Evolutionary conservation across 352 stramenopile genomes (phyloP).

Genomic region (Halophytophthora batemanensis): DNA sequence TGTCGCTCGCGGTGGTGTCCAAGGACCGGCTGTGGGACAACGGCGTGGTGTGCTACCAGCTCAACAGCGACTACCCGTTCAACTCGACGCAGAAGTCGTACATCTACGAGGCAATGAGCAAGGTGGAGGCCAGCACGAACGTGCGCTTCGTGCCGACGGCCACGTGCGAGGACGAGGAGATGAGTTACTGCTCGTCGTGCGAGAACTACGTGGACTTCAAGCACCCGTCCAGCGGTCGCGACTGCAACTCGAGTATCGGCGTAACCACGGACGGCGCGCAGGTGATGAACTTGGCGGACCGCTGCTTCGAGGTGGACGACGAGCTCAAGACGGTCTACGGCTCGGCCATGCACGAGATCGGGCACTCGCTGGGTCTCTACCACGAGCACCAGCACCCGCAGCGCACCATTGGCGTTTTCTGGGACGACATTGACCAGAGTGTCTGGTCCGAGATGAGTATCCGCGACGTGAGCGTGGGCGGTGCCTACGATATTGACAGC

Average conservation of each 20-base stretch:
- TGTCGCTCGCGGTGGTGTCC: constrained; percentile 67
- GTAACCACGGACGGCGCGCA: constrained; percentile 60
- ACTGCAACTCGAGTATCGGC: constrained; percentile 80
- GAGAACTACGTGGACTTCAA: constrained; percentile 77
- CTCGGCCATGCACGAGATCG: constrained; percentile 79
- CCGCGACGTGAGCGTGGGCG: constrained; percentile 61
- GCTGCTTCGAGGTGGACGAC: constrained; percentile 75
- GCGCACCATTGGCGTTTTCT: constrained; percentile 70
- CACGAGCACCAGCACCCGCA: constrained; percentile 79
- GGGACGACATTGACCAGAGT: constrained; percentile 68
- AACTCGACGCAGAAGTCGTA: constrained; percentile 44
- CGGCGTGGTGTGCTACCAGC: constrained; percentile 73
- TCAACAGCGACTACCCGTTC: constrained; percentile 68
- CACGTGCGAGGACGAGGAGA: constrained; percentile 43
- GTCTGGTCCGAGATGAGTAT: constrained; percentile 73
- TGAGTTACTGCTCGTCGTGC: constrained; percentile 63
- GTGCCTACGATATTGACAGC: constrained; percentile 63
- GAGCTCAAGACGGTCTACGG: constrained; percentile 70
- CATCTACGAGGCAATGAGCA: constrained; percentile 67
- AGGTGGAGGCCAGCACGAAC: constrained; percentile 64
- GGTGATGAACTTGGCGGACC: constrained; percentile 71
- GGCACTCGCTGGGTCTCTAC: constrained; percentile 75
- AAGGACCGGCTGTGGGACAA: constrained; percentile 57
- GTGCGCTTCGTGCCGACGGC: constrained; percentile 62
- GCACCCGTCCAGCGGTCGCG: constrained; percentile 57